A percentile compares a stretch with the other conserved stretches of the same genome.
Conservation (phyloP, 768 basidiomycete genomes). For the Phlebiopsis gigantea region DNA sequence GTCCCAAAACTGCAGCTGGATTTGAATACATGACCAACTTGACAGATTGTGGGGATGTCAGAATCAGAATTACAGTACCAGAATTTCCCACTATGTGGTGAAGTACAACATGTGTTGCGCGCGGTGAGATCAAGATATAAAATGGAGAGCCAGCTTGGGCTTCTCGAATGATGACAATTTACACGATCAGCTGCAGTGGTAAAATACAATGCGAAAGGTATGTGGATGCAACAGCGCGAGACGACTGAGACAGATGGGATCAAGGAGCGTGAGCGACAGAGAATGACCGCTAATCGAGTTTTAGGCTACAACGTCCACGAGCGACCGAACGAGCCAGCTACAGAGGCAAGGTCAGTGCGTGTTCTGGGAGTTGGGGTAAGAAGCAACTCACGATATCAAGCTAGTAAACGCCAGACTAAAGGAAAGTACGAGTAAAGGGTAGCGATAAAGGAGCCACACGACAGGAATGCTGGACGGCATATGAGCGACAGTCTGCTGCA, state of each 20-base stretch:
- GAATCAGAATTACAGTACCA: too few species aligned
- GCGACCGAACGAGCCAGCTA: not conserved
- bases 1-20: too few species aligned
- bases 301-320: not conserved
- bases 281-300: not conserved
- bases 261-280: slow-evolving; percentile 2
- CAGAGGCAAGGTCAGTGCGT: not conserved
- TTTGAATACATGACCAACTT: too few species aligned
- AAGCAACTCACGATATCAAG: not conserved
- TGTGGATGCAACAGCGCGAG: not conserved
- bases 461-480: not conserved
- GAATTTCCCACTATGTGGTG: not conserved
- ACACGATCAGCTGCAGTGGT: not conserved
- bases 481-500: not conserved
- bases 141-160: not conserved
- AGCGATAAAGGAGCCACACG: too few species aligned
- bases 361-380: not conserved
- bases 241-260: not conserved
- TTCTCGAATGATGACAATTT: not conserved
- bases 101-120: not conserved
- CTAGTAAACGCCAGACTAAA: not conserved
- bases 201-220: slow-evolving; percentile 3
- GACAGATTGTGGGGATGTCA: too few species aligned
- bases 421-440: not conserved
- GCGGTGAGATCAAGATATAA: not conserved